Conservation (phyloP, 371 early-diverging fungal species). For the Batrachochytrium dendrobatidis region DNA sequence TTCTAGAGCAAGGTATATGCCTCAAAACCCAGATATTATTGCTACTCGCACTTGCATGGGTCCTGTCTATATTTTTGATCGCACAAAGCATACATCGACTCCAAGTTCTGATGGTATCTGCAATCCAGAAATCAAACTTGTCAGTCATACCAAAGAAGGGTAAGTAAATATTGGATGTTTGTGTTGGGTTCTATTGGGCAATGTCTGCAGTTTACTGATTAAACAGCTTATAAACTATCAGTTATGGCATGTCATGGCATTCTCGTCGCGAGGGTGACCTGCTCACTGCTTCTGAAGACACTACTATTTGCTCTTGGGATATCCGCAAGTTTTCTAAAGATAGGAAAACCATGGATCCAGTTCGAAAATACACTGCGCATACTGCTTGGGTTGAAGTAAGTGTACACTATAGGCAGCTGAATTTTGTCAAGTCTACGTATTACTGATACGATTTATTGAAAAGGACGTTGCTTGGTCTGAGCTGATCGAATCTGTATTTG, state of each 20-base stretch:
- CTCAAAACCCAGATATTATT: conserved; percentile 84
- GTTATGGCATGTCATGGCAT: conserved; percentile 59
- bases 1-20: conserved; percentile 84
- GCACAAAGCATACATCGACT: conserved; percentile 82
- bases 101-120: conserved; percentile 68
- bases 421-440: background rate
- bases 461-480: conserved; percentile 92
- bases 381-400: conserved; percentile 80
- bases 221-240: conserved; percentile 3
- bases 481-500: conserved; percentile 73
- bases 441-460: conserved; percentile 7
- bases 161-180: conserved; percentile 25
- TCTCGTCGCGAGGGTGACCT: conserved; percentile 46
- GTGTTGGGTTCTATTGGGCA: background rate
- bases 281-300: conserved; percentile 84
- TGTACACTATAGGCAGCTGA: background rate
- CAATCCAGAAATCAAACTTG: conserved; percentile 77
- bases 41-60: conserved; percentile 89
- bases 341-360: conserved; percentile 61
- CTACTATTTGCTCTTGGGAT: conserved; percentile 62
- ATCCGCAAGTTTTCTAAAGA: conserved; percentile 61
- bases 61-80: conserved; percentile 92
- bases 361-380: conserved; percentile 71
- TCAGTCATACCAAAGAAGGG: conserved; percentile 93
- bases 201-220: too few relatives aligned